Base-by-base conservation (phyloP, 2,329 filamentous ascomycete genomes). In the Penicillium sp. region DNA sequence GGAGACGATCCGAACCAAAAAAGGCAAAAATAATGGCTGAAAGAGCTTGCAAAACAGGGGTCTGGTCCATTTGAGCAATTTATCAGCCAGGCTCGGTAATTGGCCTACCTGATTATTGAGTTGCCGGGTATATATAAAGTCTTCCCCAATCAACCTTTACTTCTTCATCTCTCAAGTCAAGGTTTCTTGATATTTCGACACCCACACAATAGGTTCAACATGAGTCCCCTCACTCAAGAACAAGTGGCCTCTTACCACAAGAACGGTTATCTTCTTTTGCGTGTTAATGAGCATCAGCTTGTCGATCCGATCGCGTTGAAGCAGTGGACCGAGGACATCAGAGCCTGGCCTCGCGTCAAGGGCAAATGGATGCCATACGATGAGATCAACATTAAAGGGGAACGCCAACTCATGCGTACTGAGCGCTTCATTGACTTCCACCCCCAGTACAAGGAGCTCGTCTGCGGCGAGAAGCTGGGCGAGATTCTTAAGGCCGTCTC, bases 341-440 rank as follows among this genome's bases (percentile, higher is more conserved):
- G 62, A 54, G 54, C 58, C 42, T 70, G 69, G 69, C 68, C 68
- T 16, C 57, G 57, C 16, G 67, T 67, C n/a, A 68, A 64, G 44
- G 69, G 69, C 2, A 72, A 71, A 57, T 72, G 69, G 69, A 70
- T 71, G 67, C 69, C 68, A 1, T 72, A 72, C 33, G 65, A 70
- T 19, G 69, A 74, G 44, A 67, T 73, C 54, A 74, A 73, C 48
- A 59, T 67, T 1, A 62, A 62, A 9, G 69, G 71, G 9, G 57
- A 72, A 42, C 63, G 68, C 37, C 72, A 73, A 23, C 59, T 75
- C 19, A 71, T 73, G 59, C 62, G 72, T 37, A 74, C 70, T 1
- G 71, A 74, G 48, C 72, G 71, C 31, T 74, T 72, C 56, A 65
- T 70, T 25, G 70, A 70, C 31, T 72, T 67, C 27, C 67, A 71